Evolutionary conservation across 1,284 basidiomycete genomes (phyloP), one percentile per base, ranked within the genome.

Genomic region (Trichosporon faecale): DNA sequence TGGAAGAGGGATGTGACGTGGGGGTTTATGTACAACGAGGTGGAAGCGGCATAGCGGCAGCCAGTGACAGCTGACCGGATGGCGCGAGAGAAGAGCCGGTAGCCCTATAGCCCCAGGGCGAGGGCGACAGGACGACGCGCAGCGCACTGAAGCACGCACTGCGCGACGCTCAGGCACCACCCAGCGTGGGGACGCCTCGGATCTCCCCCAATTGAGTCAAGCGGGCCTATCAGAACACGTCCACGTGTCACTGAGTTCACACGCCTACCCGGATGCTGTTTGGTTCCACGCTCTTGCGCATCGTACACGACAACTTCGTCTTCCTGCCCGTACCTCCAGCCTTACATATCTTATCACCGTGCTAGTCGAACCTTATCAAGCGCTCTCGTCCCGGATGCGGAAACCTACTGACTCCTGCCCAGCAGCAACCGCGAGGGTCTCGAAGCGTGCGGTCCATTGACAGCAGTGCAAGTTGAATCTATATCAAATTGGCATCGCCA

Each of bases 61-160:
- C 49, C 49, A 52, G 49, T 52, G 49, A 52, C 49, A 52, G 49
- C 6, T 52, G 49, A 52, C 49, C 49, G 49, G 49, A 52, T 25
- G 49, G 49, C 49, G 49, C 49, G 49, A 52, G 49, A 52, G 49
- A 18, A 23, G 16, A 52, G 49, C 49, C 49, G 49, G 23, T 14
- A 9, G n/a, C n/a, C n/a, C n/a, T n/a, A n/a, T n/a, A 40, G 3
- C 40, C 40, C 40, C 49, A 21, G 49, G 23, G 49, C 21, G 23
- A 23, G 40, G 14, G 18, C 40, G n/a, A n/a, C n/a, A 52, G 40
- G 40, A 18, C 40, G 40, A 44, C 40, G 40, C 33, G 33, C 33
- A 9, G 5, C 40, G 40, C 40, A 44, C 5, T n/a, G 18, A n/a
- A 44, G 11, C 40, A 12, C 37, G 37, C 37, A 4, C 40, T 18